Conservation (phyloP, 2,329 filamentous ascomycete species). For the Septoria linicola region DNA sequence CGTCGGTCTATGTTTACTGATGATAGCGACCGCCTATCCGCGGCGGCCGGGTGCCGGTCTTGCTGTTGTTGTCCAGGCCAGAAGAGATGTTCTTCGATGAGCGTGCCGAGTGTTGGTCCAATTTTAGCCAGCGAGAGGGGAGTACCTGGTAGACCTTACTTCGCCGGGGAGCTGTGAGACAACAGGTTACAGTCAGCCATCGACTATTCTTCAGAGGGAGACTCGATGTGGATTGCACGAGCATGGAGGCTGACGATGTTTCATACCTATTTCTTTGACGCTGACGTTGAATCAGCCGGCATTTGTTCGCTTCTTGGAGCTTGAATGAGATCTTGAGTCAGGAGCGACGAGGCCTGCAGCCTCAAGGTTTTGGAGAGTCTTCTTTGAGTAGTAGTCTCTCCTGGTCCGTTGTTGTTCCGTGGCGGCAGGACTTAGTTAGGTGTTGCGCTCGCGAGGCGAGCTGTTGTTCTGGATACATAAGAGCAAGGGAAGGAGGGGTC, state of each 20-base stretch:
- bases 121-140: slow-evolving; percentile 23
- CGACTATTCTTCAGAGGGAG: slow-evolving; percentile 9
- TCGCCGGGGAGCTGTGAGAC: slow-evolving; percentile 29
- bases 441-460: slow-evolving; percentile 18
- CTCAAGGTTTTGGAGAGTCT: slow-evolving; percentile 25
- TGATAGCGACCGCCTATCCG: slow-evolving; percentile 18
- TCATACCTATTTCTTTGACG: slow-evolving; percentile 27
- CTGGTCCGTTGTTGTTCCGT: slow-evolving; percentile 21
- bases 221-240: slow-evolving; percentile 6
- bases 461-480: slow-evolving; percentile 20
- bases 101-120: slow-evolving; percentile 17
- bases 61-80: slow-evolving; percentile 5
- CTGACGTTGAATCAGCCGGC: slow-evolving; percentile 16
- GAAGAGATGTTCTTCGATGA: not conserved
- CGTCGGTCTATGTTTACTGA: slow-evolving; percentile 18
- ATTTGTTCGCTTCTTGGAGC: slow-evolving; percentile 17
- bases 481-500: slow-evolving; percentile 12
- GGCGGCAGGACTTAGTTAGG: slow-evolving; percentile 12
- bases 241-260: slow-evolving; percentile 11
- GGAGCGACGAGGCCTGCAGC: slow-evolving; percentile 20
- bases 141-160: slow-evolving; percentile 17
- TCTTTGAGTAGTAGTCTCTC: slow-evolving; percentile 19
- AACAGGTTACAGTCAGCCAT: slow-evolving; percentile 24
- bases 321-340: slow-evolving; percentile 8
- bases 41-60: slow-evolving; percentile 4